Evolutionary conservation across 768 basidiomycete genomes (phyloP), one percentile per base, ranked within the genome.

Genomic region (Pulveroboletus sp.): DNA sequence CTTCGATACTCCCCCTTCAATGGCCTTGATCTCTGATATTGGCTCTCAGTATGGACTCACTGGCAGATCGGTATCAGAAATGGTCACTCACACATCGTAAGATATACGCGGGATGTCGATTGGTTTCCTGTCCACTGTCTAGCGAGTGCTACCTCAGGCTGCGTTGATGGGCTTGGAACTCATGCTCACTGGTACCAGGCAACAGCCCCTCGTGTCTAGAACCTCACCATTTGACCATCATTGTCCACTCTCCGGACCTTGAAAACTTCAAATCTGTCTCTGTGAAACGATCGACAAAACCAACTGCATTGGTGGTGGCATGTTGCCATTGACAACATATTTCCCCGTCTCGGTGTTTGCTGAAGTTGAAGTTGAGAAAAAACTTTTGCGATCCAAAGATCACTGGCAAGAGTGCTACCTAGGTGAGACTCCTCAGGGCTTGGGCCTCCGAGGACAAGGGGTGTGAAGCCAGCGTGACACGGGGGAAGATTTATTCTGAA

Each of bases 211-310:
- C 50, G 45, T 61, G 51, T 11, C 53, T 52, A 42, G 43, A 59
- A 19, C 53, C 49, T 74, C 8, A 71, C 63, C 17, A 80, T 55
- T 60, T 85, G 81, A 1, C 83, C 81, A 63, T 86, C 80, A 24
- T 71, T 66, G 56, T 82, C 73, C 27, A 85, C 51, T 24, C 83
- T 77, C 85, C 83, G 79, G 16, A 84, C 64, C 16, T 71, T 16
- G 38, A 49, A 43, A 61, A 53, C 13, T 38, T 45, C 13, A 63
- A 19, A 24, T 58, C 45, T 5, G 53, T 42, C 30, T 57, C 32
- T 8, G 61, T 67, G 56, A 67, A 68, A 5, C 45, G 10, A 30
- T 51, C 45, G 16, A 64, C 60, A 6, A 40, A 29, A 29, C 27
- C 27, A n/a, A 7, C 60, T 52, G 20, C 71, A 73, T 51, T 68